Conservation (phyloP, 2,329 filamentous ascomycete genomes). For the Microcera coccophila region DNA sequence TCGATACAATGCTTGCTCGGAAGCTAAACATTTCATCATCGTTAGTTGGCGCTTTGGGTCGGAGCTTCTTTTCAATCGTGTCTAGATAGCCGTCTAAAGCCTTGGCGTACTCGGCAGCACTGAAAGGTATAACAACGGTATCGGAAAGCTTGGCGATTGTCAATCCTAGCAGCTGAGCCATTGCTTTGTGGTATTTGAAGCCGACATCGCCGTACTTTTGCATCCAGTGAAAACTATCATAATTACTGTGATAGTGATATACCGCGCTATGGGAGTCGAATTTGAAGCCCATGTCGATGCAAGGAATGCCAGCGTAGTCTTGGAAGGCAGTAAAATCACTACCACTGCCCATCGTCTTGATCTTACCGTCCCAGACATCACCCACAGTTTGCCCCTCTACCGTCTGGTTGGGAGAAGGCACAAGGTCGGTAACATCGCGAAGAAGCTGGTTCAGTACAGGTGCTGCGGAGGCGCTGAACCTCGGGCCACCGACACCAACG, state of each 20-base stretch:
- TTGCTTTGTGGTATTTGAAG: slow-evolving; percentile 62
- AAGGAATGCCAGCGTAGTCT: slow-evolving; percentile 65
- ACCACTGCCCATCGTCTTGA: slow-evolving; percentile 66
- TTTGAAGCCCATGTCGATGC: slow-evolving; percentile 60
- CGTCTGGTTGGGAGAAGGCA: slow-evolving; percentile 74
- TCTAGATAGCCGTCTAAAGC: slow-evolving; percentile 52
- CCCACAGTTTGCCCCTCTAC: slow-evolving; percentile 65
- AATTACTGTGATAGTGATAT: slow-evolving; percentile 87
- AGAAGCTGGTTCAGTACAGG: slow-evolving; percentile 73
- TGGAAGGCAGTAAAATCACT: slow-evolving; percentile 74
- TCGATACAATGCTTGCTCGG: slow-evolving; percentile 24
- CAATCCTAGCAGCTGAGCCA: slow-evolving; percentile 62
- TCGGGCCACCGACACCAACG: slow-evolving; percentile 62
- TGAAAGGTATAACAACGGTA: slow-evolving; percentile 59
- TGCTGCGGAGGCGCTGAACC: slow-evolving; percentile 64
- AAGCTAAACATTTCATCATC: slow-evolving; percentile 31
- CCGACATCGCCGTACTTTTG: slow-evolving; percentile 68
- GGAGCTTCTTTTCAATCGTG: slow-evolving; percentile 48
- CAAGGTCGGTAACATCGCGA: slow-evolving; percentile 58
- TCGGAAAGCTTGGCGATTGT: slow-evolving; percentile 59
- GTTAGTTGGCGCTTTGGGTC: slow-evolving; percentile 21
- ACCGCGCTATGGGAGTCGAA: slow-evolving; percentile 46
- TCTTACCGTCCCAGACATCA: slow-evolving; percentile 62
- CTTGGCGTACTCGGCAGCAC: slow-evolving; percentile 60
- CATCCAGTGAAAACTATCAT: slow-evolving; percentile 91